phyloP scores from a whole-genome alignment of 2,329 filamentous ascomycete genomes.

The Fusarium proliferatum region DNA sequence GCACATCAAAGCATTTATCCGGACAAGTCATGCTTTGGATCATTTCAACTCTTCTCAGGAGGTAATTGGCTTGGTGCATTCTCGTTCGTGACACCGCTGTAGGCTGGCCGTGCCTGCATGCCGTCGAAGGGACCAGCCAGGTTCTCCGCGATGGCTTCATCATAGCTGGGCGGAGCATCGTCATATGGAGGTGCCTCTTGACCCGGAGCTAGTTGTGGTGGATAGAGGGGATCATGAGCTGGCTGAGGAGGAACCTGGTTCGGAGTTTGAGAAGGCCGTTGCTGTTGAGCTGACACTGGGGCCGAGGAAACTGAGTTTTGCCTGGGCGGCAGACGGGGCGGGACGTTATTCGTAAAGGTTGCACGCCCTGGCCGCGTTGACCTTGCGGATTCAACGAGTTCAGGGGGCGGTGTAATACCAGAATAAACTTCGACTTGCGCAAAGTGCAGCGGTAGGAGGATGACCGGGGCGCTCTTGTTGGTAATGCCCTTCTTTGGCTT shows the following conservation, averaged over 20 bases:
- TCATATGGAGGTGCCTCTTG: conserved; percentile 64
- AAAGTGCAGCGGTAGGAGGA: conserved; percentile 83
- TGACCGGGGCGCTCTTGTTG: conserved; percentile 68
- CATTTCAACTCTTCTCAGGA: conserved; percentile 52
- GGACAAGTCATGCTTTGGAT: not conserved
- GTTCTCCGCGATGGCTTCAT: conserved; percentile 87
- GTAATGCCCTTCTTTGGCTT: conserved; percentile 56
- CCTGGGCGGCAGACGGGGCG: conserved; percentile 53
- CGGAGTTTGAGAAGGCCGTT: conserved; percentile 39
- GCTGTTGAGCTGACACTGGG: conserved; percentile 25
- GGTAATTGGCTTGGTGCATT: conserved; percentile 66
- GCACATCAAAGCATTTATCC: conserved; percentile 10
- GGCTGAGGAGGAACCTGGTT: conserved; percentile 46
- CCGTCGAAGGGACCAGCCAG: conserved; percentile 76
- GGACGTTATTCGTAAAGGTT: conserved; percentile 46
- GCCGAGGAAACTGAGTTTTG: conserved; percentile 43
- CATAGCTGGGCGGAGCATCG: conserved; percentile 93
- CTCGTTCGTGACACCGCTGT: conserved; percentile 72
- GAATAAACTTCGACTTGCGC: conserved; percentile 82
- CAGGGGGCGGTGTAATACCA: conserved; percentile 83
- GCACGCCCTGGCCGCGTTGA: conserved; percentile 53
- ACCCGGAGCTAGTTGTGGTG: conserved; percentile 63
- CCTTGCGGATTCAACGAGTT: conserved; percentile 73
- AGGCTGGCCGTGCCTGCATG: conserved; percentile 70
- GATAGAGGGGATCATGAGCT: conserved; percentile 64